Percentiles rank a stretch among this genome's conserved stretches.
Conservation (phyloP, 805 yeast species). For the Vanderwaltozyma polyspora region DNA sequence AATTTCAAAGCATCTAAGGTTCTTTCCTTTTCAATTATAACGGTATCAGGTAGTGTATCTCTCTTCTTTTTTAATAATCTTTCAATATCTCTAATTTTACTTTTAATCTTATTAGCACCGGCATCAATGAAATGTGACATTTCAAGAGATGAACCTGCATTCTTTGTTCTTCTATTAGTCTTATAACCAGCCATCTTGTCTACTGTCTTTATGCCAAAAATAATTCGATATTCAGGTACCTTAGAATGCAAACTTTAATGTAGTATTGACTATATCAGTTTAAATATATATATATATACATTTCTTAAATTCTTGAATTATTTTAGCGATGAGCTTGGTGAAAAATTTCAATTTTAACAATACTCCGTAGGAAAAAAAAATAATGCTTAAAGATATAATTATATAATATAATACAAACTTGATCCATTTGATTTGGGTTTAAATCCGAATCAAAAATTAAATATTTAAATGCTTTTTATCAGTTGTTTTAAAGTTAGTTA, state of each 20-base stretch:
- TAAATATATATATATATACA: too few species aligned
- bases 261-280: neutral
- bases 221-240: too few species aligned
- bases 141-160: conserved; percentile 24
- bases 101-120: conserved; percentile 51
- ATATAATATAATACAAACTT: too few species aligned
- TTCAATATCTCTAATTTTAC: conserved; percentile 78
- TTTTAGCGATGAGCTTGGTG: neutral
- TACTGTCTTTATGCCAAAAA: neutral
- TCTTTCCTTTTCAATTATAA: conserved; percentile 62
- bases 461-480: too few species aligned
- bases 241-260: neutral
- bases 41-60: conserved; percentile 51
- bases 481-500: too few species aligned
- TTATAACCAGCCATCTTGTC: conserved; percentile 2
- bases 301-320: too few species aligned
- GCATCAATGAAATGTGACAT: conserved; percentile 28
- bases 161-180: conserved; percentile 7
- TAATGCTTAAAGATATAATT: neutral
- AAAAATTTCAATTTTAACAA: neutral
- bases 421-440: too few species aligned
- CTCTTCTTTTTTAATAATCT: conserved; percentile 47
- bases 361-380: neutral
- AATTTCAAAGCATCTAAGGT: conserved; percentile 52
- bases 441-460: too few species aligned